phyloP scores from a whole-genome alignment of 140 eudicot species.

The Flaveria floridana region DNA sequence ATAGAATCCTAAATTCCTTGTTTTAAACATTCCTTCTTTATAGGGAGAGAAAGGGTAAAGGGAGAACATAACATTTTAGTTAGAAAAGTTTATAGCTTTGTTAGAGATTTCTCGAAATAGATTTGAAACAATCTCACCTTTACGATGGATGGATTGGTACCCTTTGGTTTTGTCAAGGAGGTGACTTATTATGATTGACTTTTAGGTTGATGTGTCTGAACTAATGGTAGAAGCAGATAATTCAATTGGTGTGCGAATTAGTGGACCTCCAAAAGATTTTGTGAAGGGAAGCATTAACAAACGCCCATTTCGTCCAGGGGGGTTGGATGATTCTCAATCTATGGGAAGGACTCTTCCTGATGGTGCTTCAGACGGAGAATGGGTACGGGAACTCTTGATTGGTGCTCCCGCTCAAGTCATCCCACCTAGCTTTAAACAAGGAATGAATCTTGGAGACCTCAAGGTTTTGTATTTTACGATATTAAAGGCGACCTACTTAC shows the following conservation, averaged over 20 bases:
- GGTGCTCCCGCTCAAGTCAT: conserved; percentile 66
- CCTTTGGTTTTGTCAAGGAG: conserved; percentile 10
- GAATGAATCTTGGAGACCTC: conserved; percentile 77
- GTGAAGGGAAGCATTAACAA: conserved; percentile 82
- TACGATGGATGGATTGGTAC: not conserved
- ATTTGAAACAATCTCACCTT: conserved; percentile 15
- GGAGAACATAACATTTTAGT: not conserved
- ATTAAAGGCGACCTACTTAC: not conserved
- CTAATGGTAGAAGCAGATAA: conserved; percentile 60
- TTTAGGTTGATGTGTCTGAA: conserved; percentile 86
- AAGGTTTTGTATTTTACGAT: conserved; percentile 46
- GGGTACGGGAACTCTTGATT: conserved; percentile 76
- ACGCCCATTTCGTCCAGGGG: conserved; percentile 99
- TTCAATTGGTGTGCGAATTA: conserved; percentile 78
- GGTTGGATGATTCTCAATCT: conserved; percentile 76
- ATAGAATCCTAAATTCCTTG: not conserved
- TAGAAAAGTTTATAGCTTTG: not conserved
- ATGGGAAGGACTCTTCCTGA: conserved; percentile 64
- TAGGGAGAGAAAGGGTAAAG: not conserved
- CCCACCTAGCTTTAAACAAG: conserved; percentile 83
- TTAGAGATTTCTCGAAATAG: conserved; percentile 5
- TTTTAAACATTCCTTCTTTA: not conserved
- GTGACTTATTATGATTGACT: conserved; percentile 33
- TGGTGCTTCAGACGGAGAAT: conserved; percentile 81
- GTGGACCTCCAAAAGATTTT: conserved; percentile 96